phyloP scores from a whole-genome alignment of 495 filamentous ascomycete species.

The Geopyxis carbonaria region DNA sequence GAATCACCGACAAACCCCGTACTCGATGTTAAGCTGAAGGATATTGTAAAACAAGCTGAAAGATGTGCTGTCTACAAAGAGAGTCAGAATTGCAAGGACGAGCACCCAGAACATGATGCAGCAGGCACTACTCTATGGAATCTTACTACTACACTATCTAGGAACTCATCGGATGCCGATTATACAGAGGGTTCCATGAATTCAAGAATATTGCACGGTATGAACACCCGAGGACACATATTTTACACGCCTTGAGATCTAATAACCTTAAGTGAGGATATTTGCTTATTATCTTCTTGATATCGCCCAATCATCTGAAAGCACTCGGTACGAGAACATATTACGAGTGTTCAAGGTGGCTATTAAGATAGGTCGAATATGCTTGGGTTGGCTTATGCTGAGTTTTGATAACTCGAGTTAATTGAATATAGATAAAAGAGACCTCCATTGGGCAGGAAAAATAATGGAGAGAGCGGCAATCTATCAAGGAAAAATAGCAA shows the following conservation, averaged over 20 bases:
- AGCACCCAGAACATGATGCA: conserved; percentile 25
- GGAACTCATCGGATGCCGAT: conserved; percentile 14
- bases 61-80: conserved; percentile 17
- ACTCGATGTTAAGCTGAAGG: conserved; percentile 12
- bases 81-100: conserved; percentile 7
- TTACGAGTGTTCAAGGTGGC: conserved; percentile 47
- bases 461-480: conserved; percentile 46
- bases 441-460: conserved; percentile 39
- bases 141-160: conserved; percentile 37
- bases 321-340: conserved; percentile 27
- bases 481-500: conserved; percentile 41
- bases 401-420: not conserved
- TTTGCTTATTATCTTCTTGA: conserved; percentile 58
- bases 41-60: conserved; percentile 18
- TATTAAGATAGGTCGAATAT: conserved; percentile 46
- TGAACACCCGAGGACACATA: not conserved
- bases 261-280: conserved; percentile 32
- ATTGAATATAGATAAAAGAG: conserved; percentile 21
- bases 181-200: conserved; percentile 10
- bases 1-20: not conserved
- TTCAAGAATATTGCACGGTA: not conserved
- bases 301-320: conserved; percentile 33
- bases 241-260: conserved; percentile 1
- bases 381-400: conserved; percentile 40
- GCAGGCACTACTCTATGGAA: conserved; percentile 46